Base-by-base conservation (phyloP, 495 filamentous ascomycete genomes). In the Annulohypoxylon bovei region DNA sequence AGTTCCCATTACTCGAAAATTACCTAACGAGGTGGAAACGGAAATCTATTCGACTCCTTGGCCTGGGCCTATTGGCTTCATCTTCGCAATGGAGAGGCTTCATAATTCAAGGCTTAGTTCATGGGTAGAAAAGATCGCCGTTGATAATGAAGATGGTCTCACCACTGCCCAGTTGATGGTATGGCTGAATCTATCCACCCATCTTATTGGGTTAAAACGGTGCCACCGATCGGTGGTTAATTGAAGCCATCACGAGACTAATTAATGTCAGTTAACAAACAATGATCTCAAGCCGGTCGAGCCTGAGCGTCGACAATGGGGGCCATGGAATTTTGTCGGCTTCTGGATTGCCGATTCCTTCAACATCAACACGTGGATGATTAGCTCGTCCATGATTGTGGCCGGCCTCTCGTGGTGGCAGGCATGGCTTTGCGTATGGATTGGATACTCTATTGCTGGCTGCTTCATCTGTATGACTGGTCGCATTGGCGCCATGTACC, bases 291-390 rank as follows among this genome's bases (percentile, higher is more conserved):
- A 93, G 76, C 94, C 94, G 85, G 94, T 98, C 28, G 93, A 96
- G 71, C 89, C 90, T 16, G 89, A 88, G 64, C 88, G 92, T 62
- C 89, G 94, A 27, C 88, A 93, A 87, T 98, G 94, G 94, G 90
- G 88, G 57, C 83, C 92, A 57, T 91, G 89, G 86, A 97, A 97
- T 75, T 98, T 93, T 73, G 88, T 97, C 59, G 91, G 90, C 18
- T 97, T 97, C 75, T 95, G 93, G 93, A 86, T 97, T 76, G 93
- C 94, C 32, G 94, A 98, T 80, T 95, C 92, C 5, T 93, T 97
- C 79, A 98, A 98, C 78, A 96, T 98, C 78, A 98, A 98, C 79
- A 98, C 94, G 14, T 98, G 94, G 94, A 97, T 97, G 94, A 97
- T 97, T 67, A 94, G 92, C 11, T 90, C 92, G 4, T 90, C 90